Percentiles rank a stretch among this genome's conserved stretches.
phyloP scores from a whole-genome alignment of 306 rosid genomes.

The Castanopsis chinensis region DNA sequence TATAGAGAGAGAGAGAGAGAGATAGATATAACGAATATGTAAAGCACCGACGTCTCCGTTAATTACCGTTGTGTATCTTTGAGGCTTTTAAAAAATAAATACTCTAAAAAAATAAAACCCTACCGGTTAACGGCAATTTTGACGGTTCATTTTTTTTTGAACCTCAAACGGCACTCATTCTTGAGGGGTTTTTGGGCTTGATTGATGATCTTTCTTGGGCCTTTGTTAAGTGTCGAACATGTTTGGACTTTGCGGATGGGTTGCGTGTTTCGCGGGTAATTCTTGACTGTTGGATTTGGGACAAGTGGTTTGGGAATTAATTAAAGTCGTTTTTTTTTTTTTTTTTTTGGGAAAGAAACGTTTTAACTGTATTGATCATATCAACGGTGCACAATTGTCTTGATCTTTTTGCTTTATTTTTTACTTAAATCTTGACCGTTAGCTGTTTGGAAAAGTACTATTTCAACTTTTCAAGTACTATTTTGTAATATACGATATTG shows the following conservation, averaged over 20 bases:
- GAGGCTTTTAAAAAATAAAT: too few species aligned
- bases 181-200: too few species aligned
- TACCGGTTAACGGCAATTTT: conserved; percentile 39
- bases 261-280: conserved; percentile 19
- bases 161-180: conserved; percentile 81
- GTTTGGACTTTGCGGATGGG: conserved; percentile 18
- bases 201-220: too few species aligned
- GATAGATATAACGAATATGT: conserved; percentile 50
- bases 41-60: conserved; percentile 84
- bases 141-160: conserved; percentile 37
- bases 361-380: conserved; percentile 25
- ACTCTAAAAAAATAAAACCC: conserved; percentile 14
- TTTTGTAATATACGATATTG: too few species aligned
- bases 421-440: neutral
- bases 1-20: neutral
- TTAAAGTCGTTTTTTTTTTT: neutral
- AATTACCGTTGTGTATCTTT: conserved; percentile 49
- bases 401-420: neutral
- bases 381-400: neutral
- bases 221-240: conserved; percentile 39
- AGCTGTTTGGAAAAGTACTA: neutral
- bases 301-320: neutral
- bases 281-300: conserved; percentile 46
- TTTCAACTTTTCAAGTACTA: neutral
- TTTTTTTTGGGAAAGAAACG: conserved; percentile 18